Evolutionary conservation across 306 rosid genomes (phyloP).

Genomic region (Trifolium repens): DNA sequence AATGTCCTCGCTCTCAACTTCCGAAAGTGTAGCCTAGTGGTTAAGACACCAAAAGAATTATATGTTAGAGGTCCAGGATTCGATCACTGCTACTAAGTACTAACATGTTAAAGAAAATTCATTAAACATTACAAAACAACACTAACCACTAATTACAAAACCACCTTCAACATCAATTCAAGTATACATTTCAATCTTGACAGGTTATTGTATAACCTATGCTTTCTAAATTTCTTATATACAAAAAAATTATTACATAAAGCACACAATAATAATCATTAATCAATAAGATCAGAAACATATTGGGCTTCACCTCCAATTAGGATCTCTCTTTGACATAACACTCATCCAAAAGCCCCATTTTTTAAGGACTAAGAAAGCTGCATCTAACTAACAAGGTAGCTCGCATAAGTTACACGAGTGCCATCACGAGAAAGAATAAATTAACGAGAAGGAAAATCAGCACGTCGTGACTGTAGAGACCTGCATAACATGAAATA

Average conservation of each 20-base stretch:
- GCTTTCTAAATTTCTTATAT: conserved; percentile 62
- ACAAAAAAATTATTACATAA: conserved; percentile 66
- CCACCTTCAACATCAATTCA: conserved; percentile 36
- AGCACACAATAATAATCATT: conserved; percentile 70
- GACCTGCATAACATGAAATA: conserved; percentile 60
- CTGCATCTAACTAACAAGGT: conserved; percentile 38
- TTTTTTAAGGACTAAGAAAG: conserved; percentile 36
- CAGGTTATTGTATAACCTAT: conserved; percentile 52
- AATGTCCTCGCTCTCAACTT: background rate
- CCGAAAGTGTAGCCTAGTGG: background rate
- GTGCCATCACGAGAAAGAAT: conserved; percentile 50
- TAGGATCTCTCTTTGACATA: conserved; percentile 24
- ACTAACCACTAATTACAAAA: conserved; percentile 41
- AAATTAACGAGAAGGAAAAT: conserved; percentile 53
- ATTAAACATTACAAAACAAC: conserved; percentile 11
- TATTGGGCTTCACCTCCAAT: conserved; percentile 40
- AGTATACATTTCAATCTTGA: conserved; percentile 54
- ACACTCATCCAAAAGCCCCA: conserved; percentile 27
- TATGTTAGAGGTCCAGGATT: background rate
- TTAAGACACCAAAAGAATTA: background rate
- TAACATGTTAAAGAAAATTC: background rate
- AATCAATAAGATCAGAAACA: conserved; percentile 53
- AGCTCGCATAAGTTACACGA: conserved; percentile 41
- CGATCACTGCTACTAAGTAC: background rate
- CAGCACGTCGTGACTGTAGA: conserved; percentile 42